Evolutionary conservation across 139 green algal genomes (phyloP).

Genomic region (Chlamydomonas sphaeroides): DNA sequence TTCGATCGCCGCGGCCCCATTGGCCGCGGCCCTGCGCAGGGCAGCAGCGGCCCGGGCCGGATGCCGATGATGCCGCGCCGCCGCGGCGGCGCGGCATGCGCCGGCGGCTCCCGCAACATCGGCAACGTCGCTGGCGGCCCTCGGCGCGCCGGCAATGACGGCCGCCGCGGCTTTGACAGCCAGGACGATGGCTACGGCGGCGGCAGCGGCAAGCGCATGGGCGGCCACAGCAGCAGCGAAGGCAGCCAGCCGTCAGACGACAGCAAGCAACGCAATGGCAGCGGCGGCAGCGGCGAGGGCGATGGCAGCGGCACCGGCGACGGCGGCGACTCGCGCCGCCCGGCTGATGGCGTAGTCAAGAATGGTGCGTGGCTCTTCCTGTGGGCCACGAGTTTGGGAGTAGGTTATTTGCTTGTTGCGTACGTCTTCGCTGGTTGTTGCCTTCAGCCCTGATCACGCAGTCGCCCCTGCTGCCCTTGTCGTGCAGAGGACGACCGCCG

Average conservation of each 20-base stretch:
- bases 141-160: not conserved
- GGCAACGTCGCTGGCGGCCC: not conserved
- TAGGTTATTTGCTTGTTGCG: too few species aligned
- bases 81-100: not conserved
- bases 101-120: not conserved
- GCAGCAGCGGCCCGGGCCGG: not conserved
- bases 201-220: not conserved
- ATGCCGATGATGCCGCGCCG: not conserved
- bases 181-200: conserved; percentile 9
- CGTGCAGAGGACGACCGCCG: too few species aligned
- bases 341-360: not conserved
- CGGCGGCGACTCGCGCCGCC: conserved; percentile 10
- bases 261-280: conserved; percentile 18
- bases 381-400: too few species aligned
- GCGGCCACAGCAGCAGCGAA: conserved; percentile 38
- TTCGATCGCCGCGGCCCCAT: not conserved
- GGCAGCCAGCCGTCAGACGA: conserved; percentile 29
- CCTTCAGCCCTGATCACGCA: too few species aligned
- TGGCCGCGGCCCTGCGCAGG: too few species aligned
- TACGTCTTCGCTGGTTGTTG: too few species aligned
- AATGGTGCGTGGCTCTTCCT: not conserved
- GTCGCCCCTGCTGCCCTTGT: too few species aligned
- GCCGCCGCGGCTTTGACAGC: not conserved
- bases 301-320: conserved; percentile 42
- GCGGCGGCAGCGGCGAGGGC: conserved; percentile 26